phyloP scores from a whole-genome alignment of 805 yeast species.

The Ogataea neopini region DNA sequence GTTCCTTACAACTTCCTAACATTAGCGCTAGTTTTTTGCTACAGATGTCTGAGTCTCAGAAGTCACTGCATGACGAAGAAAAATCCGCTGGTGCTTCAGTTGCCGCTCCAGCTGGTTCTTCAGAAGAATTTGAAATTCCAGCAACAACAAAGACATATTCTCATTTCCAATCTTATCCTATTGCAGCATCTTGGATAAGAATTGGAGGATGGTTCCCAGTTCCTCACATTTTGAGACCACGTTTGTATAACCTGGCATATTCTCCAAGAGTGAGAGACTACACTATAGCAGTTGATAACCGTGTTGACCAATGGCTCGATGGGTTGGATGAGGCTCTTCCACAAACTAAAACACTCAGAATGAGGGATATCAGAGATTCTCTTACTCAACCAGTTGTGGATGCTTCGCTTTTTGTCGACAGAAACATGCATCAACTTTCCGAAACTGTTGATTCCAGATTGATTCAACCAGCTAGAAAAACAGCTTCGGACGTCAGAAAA shows the following conservation, averaged over 20 bases:
- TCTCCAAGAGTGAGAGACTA: conserved; percentile 24
- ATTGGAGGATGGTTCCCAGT: conserved; percentile 28
- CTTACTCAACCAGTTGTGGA: conserved; percentile 53
- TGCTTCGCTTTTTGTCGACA: conserved; percentile 38
- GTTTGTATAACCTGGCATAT: conserved; percentile 27
- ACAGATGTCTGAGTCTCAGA: conserved; percentile 13
- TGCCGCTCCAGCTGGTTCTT: not conserved
- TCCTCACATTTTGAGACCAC: conserved; percentile 29
- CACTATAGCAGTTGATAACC: conserved; percentile 42
- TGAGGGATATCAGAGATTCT: conserved; percentile 48
- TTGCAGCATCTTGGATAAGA: conserved; percentile 39
- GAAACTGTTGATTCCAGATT: conserved; percentile 35
- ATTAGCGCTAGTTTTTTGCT: conserved; percentile 10
- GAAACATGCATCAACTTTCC: conserved; percentile 35
- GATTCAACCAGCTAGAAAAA: conserved; percentile 50
- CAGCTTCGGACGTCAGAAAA: conserved; percentile 48
- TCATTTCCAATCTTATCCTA: conserved; percentile 50
- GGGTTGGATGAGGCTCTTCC: conserved; percentile 63
- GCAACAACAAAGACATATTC: conserved; percentile 36
- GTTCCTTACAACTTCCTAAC: conserved; percentile 1
- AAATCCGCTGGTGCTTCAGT: not conserved
- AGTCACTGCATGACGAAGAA: conserved; percentile 4
- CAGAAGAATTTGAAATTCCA: conserved; percentile 13
- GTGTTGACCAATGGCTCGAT: conserved; percentile 55
- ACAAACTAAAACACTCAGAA: conserved; percentile 53